Evolutionary conservation across 352 stramenopile genomes (phyloP), one percentile per base, ranked within the genome.

Genomic region (Phytophthora cactorum): DNA sequence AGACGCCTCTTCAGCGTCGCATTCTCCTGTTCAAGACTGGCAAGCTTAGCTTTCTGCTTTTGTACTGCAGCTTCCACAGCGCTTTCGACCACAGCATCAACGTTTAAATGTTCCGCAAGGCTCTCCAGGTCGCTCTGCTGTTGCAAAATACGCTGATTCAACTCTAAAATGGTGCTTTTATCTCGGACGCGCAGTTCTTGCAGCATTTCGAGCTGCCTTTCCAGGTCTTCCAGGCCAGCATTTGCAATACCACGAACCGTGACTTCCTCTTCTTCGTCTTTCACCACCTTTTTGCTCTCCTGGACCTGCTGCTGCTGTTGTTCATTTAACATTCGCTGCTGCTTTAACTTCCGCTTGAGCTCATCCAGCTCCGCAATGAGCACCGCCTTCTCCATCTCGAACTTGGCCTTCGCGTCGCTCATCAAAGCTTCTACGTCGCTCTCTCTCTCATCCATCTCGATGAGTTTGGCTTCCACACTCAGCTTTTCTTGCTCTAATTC

Each of bases 361-460:
- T 77, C 75, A 32, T 79, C 66, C 7, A 86, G 41, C 31, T 93
- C 83, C 2, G 63, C 62, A 17, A 75, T 63, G 10, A 89, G 59
- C 31, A 83, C 73, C 0, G 65, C 62, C 46, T 81, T 86, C 59
- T 95, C 84, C 53, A 83, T 77, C 12, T 89, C 82, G 59, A 88
- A 78, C 41, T 79, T 81, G 17, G 64, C 68, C 39, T 75, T 81
- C 8, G 74, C 63, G 54, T 92, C 68, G 15, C 59, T 56, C 38
- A 88, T 73, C 29, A 89, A 34, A 17, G 61, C 67, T 22, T 92
- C 81, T 2, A 90, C 81, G 22, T 89, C 67, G 43, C 72, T 79
- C 47, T 93, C 81, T 5, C 72, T 74, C 66, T 90, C 82, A 50
- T 92, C 79, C 79, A 91, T 89, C 56, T 92, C 85, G n/a, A 92